These are phyloP conservation scores for Purpureocillium lavendulum DNA, from an alignment of 2,329 filamentous ascomycete species.

Conservation along the genomic window DNA sequence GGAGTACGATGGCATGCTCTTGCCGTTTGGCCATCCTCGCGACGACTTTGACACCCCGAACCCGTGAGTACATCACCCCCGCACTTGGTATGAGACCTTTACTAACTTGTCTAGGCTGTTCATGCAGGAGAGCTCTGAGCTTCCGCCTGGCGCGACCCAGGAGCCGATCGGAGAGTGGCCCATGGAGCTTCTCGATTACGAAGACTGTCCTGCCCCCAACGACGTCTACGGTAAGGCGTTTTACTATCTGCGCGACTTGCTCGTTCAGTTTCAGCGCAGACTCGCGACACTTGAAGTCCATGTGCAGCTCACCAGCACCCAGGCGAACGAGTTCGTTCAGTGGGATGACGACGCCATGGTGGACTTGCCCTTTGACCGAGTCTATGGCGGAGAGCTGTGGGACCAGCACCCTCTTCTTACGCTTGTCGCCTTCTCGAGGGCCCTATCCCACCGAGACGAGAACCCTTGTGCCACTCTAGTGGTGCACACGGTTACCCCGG, in stretches of 20 bases:
- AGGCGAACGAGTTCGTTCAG: background rate
- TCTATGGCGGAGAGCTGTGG: constrained; percentile 12
- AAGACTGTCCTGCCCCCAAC: constrained; percentile 8
- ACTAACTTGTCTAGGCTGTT: constrained; percentile 6
- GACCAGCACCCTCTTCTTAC: constrained; percentile 7
- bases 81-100: constrained; percentile 2
- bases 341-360: background rate
- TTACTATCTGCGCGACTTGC: constrained; percentile 14
- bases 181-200: constrained; percentile 14
- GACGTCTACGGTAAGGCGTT: constrained; percentile 21
- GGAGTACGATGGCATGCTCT: constrained; percentile 13
- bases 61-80: constrained; percentile 12
- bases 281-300: background rate
- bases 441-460: constrained; percentile 14
- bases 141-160: constrained; percentile 4
- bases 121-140: background rate
- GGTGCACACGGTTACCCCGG: constrained; percentile 7
- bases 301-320: constrained; percentile 3
- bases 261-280: constrained; percentile 11
- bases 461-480: constrained; percentile 17
- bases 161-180: constrained; percentile 20
- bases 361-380: background rate
- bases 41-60: constrained; percentile 9
- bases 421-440: constrained; percentile 1
- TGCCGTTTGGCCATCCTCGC: constrained; percentile 13